phyloP scores from a whole-genome alignment of 768 basidiomycete species.

The Boletus sp. region DNA sequence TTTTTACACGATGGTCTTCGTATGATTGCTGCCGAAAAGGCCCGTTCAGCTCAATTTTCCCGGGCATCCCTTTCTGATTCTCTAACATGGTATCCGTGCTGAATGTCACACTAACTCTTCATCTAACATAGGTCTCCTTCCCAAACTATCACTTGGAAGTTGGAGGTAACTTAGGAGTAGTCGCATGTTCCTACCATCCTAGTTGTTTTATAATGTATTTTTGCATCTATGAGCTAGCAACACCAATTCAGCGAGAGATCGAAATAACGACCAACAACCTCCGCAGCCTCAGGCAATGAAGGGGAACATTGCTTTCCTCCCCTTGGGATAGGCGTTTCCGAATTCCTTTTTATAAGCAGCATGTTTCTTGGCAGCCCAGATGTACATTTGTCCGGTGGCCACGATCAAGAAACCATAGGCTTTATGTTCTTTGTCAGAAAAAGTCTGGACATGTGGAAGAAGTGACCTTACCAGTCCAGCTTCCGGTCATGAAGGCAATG shows the following conservation, averaged over 20 bases:
- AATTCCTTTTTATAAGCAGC: constrained; percentile 89
- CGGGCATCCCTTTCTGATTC: constrained; percentile 75
- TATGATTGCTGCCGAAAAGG: constrained; percentile 75
- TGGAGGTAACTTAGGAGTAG: background rate
- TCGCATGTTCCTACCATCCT: background rate
- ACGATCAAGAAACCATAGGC: constrained; percentile 66
- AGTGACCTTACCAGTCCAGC: constrained; percentile 58
- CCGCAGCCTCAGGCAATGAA: constrained; percentile 35
- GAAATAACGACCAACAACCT: too few relatives aligned
- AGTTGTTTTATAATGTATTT: background rate
- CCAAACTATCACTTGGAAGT: background rate
- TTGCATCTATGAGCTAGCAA: too few relatives aligned
- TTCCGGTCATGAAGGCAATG: constrained; percentile 75
- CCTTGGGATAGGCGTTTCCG: constrained; percentile 75
- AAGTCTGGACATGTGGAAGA: background rate
- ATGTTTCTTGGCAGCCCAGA: constrained; percentile 94
- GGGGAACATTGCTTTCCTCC: constrained; percentile 78
- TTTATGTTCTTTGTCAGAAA: constrained; percentile 26
- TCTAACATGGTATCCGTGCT: background rate
- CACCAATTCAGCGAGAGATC: too few relatives aligned
- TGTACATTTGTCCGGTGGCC: constrained; percentile 63
- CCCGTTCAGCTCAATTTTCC: constrained; percentile 74
- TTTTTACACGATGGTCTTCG: constrained; percentile 60
- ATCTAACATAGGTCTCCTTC: background rate
- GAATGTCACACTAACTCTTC: background rate